These are phyloP conservation scores for Firmiana major DNA, from an alignment of 345 rosid species.

Conservation along the genomic window DNA sequence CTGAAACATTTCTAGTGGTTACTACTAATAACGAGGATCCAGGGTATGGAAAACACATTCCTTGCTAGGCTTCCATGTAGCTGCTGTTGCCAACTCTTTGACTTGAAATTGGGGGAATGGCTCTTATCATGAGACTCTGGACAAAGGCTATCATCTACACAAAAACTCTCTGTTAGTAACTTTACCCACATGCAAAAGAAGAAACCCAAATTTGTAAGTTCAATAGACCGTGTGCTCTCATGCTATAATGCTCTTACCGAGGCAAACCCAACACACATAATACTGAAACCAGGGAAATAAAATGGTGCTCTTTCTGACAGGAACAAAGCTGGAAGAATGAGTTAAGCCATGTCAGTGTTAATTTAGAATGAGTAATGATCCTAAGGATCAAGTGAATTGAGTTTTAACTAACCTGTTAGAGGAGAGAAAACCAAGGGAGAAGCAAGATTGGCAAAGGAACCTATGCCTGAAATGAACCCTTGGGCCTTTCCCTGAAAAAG, in stretches of 20 bases:
- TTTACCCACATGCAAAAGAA: not conserved
- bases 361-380: not conserved
- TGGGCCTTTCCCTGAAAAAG: constrained; percentile 79
- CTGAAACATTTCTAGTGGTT: not conserved
- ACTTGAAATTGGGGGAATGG: constrained; percentile 44
- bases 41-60: not conserved
- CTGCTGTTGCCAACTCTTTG: constrained; percentile 18
- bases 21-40: too few species aligned
- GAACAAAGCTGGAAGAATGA: constrained; percentile 61
- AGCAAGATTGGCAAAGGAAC: constrained; percentile 63
- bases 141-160: constrained; percentile 63
- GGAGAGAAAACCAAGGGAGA: constrained; percentile 82
- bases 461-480: constrained; percentile 81
- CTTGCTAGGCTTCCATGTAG: constrained; percentile 24
- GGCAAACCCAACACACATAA: constrained; percentile 65
- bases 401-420: constrained; percentile 52
- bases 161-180: not conserved
- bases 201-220: not conserved
- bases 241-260: constrained; percentile 41
- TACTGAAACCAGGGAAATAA: constrained; percentile 85
- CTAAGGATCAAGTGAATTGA: not conserved
- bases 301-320: constrained; percentile 80
- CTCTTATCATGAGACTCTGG: constrained; percentile 76
- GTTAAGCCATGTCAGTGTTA: constrained; percentile 8
- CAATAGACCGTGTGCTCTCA: not conserved